Conservation (phyloP, 106 monocot genomes). For the Acorus gramineus region DNA sequence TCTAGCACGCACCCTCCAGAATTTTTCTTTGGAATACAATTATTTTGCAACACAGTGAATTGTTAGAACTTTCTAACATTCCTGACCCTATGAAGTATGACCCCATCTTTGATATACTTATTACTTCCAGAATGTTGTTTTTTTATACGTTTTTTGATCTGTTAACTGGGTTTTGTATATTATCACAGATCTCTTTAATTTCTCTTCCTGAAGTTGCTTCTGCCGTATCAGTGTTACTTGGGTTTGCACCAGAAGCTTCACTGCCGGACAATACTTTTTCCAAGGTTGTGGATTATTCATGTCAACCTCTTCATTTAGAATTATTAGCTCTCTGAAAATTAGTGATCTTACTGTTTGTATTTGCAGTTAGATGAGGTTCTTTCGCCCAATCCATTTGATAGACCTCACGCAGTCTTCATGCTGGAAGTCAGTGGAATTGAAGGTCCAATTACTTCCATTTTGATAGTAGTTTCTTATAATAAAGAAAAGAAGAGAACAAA, state of each 20-base stretch:
- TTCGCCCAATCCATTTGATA: slow-evolving; percentile 67
- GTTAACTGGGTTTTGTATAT: neutral
- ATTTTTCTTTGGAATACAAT: no score
- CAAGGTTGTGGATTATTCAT: slow-evolving; percentile 39
- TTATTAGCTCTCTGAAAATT: neutral
- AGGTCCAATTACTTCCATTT: slow-evolving; percentile 17
- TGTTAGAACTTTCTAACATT: no score
- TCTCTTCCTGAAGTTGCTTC: slow-evolving; percentile 58
- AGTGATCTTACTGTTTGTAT: neutral
- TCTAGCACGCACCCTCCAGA: no score
- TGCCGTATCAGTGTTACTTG: slow-evolving; percentile 70
- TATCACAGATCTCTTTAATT: slow-evolving; percentile 26
- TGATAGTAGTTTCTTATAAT: no score
- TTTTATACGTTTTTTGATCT: no score
- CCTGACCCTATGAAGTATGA: no score
- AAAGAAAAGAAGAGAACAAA: no score
- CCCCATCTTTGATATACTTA: no score
- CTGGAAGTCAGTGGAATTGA: slow-evolving; percentile 55
- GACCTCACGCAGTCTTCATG: slow-evolving; percentile 58
- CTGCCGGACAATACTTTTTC: slow-evolving; percentile 47
- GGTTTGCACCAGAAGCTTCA: slow-evolving; percentile 51
- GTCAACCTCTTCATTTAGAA: neutral
- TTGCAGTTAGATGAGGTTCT: slow-evolving; percentile 65
- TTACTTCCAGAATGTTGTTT: no score
- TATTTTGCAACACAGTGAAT: no score